phyloP scores from a whole-genome alignment of 352 stramenopile genomes.

The Thalassiosira hispida region DNA sequence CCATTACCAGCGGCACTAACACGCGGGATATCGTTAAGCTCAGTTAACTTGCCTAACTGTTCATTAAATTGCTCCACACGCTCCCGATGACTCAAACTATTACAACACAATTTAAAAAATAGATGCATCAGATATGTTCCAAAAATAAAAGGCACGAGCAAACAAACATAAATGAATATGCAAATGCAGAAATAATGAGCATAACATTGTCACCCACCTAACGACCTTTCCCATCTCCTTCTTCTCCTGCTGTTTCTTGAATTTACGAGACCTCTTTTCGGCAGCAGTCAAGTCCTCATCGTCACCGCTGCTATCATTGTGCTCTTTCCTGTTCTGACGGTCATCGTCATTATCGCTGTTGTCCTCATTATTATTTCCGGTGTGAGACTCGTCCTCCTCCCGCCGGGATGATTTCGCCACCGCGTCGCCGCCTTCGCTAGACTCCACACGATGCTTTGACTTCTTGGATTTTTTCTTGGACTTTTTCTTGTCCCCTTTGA shows the following conservation, averaged over 20 bases:
- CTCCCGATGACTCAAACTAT: slow-evolving; percentile 71
- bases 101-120: background rate
- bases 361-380: background rate
- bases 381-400: background rate
- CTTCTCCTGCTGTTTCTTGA: slow-evolving; percentile 61
- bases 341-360: slow-evolving; percentile 15
- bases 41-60: slow-evolving; percentile 93
- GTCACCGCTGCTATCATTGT: slow-evolving; percentile 25
- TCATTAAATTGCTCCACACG: slow-evolving; percentile 96
- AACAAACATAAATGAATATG: no score
- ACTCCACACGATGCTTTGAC: slow-evolving; percentile 33
- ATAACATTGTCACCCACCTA: slow-evolving; percentile 2
- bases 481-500: slow-evolving; percentile 80
- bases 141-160: no score
- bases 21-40: slow-evolving; percentile 97
- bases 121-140: slow-evolving; percentile 1
- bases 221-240: slow-evolving; percentile 75
- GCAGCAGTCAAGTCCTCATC: slow-evolving; percentile 78
- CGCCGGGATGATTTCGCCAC: slow-evolving; percentile 14
- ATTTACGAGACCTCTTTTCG: slow-evolving; percentile 61
- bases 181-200: background rate
- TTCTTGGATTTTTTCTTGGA: slow-evolving; percentile 72
- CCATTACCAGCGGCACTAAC: slow-evolving; percentile 84
- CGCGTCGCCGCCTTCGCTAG: slow-evolving; percentile 30
- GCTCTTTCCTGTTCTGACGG: slow-evolving; percentile 14